These are phyloP conservation scores for Fusarium hainanense DNA, from an alignment of 2,329 filamentous ascomycete species.

Conservation along the genomic window DNA sequence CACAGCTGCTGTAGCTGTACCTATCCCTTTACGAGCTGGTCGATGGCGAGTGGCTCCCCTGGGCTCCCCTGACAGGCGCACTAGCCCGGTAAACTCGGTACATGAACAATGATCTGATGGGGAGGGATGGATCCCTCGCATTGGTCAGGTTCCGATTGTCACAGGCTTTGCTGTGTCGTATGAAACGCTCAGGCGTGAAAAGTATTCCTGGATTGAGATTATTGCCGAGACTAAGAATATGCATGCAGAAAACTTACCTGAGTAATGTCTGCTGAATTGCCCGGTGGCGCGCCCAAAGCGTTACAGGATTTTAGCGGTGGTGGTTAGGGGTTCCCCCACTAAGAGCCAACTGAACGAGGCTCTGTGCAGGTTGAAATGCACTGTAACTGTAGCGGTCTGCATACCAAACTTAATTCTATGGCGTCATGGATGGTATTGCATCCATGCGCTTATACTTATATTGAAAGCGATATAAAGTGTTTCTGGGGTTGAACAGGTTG, in stretches of 20 bases:
- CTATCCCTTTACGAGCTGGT: neutral
- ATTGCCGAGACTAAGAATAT: neutral
- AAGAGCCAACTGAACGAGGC: neutral
- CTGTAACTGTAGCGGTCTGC: neutral
- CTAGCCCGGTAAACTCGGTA: slow-evolving; percentile 1
- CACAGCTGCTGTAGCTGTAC: neutral
- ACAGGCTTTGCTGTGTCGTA: neutral
- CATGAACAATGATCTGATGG: neutral
- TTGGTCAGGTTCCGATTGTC: neutral
- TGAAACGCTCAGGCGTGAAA: neutral
- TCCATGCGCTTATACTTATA: neutral
- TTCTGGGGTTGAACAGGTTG: neutral
- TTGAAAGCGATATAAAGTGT: neutral
- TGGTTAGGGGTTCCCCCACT: neutral
- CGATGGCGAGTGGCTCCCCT: too few relatives aligned
- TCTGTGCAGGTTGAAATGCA: neutral
- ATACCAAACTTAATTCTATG: neutral
- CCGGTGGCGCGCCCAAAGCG: neutral
- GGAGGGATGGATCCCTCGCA: neutral
- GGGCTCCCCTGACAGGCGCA: neutral
- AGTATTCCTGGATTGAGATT: neutral
- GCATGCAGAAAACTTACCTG: neutral
- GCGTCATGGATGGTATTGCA: neutral
- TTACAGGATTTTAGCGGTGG: neutral
- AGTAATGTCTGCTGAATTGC: neutral